These are phyloP conservation scores for Reticulascus tulasneorum DNA, from an alignment of 2,329 filamentous ascomycete species.

Conservation along the genomic window DNA sequence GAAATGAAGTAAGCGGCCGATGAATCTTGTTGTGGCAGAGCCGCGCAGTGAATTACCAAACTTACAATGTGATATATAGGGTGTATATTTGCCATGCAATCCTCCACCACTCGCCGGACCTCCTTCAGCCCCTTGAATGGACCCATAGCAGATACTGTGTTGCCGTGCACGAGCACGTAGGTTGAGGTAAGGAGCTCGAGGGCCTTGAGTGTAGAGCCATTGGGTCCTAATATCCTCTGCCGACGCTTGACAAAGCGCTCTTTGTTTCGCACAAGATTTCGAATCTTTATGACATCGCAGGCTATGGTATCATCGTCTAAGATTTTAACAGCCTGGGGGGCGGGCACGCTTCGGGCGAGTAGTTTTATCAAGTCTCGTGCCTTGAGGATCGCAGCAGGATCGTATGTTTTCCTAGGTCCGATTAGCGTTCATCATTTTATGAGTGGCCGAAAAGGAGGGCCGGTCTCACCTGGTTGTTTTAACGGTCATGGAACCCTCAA, in stretches of 20 bases:
- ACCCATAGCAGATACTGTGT: conserved; percentile 90
- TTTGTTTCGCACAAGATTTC: conserved; percentile 85
- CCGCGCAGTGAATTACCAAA: conserved; percentile 30
- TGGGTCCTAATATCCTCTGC: conserved; percentile 87
- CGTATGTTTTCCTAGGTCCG: conserved; percentile 68
- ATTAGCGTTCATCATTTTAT: conserved; percentile 2
- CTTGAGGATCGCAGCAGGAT: conserved; percentile 89
- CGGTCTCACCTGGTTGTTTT: conserved; percentile 81
- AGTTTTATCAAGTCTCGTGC: conserved; percentile 93
- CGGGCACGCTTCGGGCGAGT: conserved; percentile 84
- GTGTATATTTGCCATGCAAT: conserved; percentile 96
- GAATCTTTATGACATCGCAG: conserved; percentile 94
- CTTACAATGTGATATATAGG: conserved; percentile 70
- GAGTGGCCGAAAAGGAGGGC: conserved; percentile 39
- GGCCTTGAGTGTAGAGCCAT: conserved; percentile 89
- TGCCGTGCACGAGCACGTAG: conserved; percentile 94
- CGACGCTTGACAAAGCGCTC: conserved; percentile 93
- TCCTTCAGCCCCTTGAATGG: conserved; percentile 92
- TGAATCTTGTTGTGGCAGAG: conserved; percentile 76
- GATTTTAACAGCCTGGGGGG: conserved; percentile 90
- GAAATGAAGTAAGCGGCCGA: conserved; percentile 46
- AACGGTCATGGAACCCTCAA: conserved; percentile 95
- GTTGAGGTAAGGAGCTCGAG: conserved; percentile 87
- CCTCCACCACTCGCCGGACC: conserved; percentile 81
- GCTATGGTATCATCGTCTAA: conserved; percentile 88